Base-by-base conservation (phyloP, 768 basidiomycete genomes). In the Phanerochaete sordida region DNA sequence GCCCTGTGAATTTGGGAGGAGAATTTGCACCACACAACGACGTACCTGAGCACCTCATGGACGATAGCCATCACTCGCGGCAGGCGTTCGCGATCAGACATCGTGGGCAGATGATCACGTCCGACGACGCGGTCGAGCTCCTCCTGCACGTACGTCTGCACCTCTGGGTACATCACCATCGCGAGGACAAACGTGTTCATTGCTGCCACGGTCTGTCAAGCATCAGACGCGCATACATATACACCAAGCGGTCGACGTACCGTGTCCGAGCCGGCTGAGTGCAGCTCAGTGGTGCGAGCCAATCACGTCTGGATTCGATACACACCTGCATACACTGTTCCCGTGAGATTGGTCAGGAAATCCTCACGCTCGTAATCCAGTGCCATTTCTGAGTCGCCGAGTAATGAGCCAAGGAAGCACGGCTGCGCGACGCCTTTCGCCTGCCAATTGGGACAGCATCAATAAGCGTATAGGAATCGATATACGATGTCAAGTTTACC, bases 341-440 rank as follows among this genome's bases (percentile, higher is more conserved):
- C 47, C 23, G 56, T 50, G 16, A 57, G 56, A 26, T 50, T 39
- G 6, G 46, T 56, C 8, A 64, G 33, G 24, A 60, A 7, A 26
- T 64, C 56, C 26, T 50, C 57, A 12, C 45, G 44, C 3, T 28
- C 21, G 52, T 26, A 21, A 43, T 28, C 51, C 31, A 11, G 12
- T 24, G 28, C 86, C 0, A n/a, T n/a, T n/a, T 85, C 39, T 6
- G 39, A 87, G 64, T 88, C 86, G 30, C 79, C 67, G 33, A 76
- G 70, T 31, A 16, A 62, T 64, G 28, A 65, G 6, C 39, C 62
- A 56, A 33, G 65, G 61, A 56, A 66, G 59, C 77, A 81, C 2
- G 75, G 62, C 24, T 63, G 65, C 16, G 76, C 72, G 13, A 68
- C 71, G 8, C 79, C 77, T 48, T 71, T 67, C 49, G 64, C 63